Percentiles rank a stretch among this genome's conserved stretches.
Conservation (phyloP, 2,329 filamentous ascomycete genomes). For the Colletotrichum magnum region DNA sequence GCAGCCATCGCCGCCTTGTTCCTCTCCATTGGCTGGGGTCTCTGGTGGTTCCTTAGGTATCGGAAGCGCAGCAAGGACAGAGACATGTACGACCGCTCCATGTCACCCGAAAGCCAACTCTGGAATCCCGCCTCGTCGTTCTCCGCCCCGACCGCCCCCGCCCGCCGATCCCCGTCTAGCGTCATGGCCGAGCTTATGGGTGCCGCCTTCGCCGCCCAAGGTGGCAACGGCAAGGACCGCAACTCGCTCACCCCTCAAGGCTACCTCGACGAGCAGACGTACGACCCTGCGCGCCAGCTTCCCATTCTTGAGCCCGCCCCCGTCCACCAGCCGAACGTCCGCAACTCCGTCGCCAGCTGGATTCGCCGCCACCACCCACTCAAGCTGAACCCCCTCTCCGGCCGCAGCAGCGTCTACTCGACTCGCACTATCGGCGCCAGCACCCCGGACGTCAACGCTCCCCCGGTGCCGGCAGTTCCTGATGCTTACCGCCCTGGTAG, state of each 20-base stretch:
- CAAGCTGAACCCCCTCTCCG: constrained; percentile 42
- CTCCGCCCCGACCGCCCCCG: constrained; percentile 23
- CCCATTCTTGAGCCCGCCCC: constrained; percentile 37
- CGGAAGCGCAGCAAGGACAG: constrained; percentile 25
- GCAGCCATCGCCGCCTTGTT: constrained; percentile 28
- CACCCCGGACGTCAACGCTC: constrained; percentile 8
- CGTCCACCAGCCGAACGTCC: constrained; percentile 40
- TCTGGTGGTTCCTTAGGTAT: constrained; percentile 39
- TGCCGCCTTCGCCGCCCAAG: constrained; percentile 41
- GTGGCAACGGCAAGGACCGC: constrained; percentile 4
- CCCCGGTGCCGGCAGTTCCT: constrained; percentile 30
- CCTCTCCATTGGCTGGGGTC: constrained; percentile 31
- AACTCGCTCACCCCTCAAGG: constrained; percentile 33
- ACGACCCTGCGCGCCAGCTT: constrained; percentile 35
- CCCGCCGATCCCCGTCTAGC: constrained; percentile 32
- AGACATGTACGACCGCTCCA: constrained; percentile 10
- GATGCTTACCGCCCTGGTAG: constrained; percentile 25
- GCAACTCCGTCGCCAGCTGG: constrained; percentile 46
- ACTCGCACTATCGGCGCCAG: constrained; percentile 13
- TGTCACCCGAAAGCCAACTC: constrained; percentile 7
- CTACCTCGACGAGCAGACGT: constrained; percentile 42
- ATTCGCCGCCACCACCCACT: constrained; percentile 46
- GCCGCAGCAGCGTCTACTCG: constrained; percentile 37
- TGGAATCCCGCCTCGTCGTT: constrained; percentile 27
- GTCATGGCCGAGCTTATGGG: constrained; percentile 44